Evolutionary conservation across 2,329 filamentous ascomycete species (phyloP), one percentile per base, ranked within the genome.

Genomic region (Neocucurbitaria cava): DNA sequence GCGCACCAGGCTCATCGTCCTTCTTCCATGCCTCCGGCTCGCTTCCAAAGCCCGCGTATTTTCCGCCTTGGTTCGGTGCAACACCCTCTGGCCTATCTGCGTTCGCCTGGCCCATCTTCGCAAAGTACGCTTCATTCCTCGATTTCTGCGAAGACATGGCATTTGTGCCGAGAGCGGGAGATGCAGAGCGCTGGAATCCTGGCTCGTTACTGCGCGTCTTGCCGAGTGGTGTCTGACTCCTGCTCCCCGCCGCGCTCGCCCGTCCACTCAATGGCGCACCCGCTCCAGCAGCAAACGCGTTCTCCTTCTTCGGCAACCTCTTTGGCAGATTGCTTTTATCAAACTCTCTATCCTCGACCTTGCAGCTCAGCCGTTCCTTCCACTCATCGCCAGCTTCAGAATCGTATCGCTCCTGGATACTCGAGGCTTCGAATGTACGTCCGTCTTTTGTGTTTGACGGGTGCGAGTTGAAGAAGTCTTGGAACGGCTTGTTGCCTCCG

Each of bases 381-480:
- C 89, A 98, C 79, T 97, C 94, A 77, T 97, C 94, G 50, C 93
- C 94, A 0, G 89, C 90, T 61, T 95, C 91, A 50, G 91, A 90
- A 58, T 92, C 89, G 74, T 98, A 98, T 51, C 94, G 83, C 76
- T 97, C 92, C 56, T 91, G 89, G 62, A 97, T 96, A 6, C 91
- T 95, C 13, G 89, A 91, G 65, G 92, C 90, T 65, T 96, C 92
- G 83, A 94, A 96, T 44, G 84, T 79, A 36, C 76, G 74, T 2
- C 71, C 74, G 24, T 78, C 76, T 47, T 80, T 67, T 36, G 73
- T 76, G 58, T 82, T 83, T 54, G 74, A 76, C 15, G 71, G 51
- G 60, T 83, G 81, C 23, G 64, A 58, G 49, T 96, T 89, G 76
- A 96, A 99, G 79, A 97, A 98, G 21, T 84, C 81, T 65, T 89